phyloP scores from a whole-genome alignment of 352 stramenopile genomes.

The Pythium myriotylum region DNA sequence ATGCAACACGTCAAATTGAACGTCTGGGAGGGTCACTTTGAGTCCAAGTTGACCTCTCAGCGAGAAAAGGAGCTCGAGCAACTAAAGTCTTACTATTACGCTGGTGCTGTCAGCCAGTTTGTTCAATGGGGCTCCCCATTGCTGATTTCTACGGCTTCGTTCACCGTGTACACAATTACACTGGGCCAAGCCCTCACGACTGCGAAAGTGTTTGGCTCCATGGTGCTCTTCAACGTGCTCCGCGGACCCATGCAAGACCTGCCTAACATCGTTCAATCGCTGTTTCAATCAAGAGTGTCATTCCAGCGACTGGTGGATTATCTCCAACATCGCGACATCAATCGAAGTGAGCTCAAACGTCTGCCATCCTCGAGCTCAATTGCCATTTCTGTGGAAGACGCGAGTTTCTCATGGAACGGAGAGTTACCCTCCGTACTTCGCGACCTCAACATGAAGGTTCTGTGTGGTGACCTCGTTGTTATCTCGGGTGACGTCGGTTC shows the following conservation, averaged over 20 bases:
- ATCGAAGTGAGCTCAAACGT: background rate
- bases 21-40: constrained; percentile 16
- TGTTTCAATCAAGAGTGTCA: constrained; percentile 22
- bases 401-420: constrained; percentile 2
- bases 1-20: constrained; percentile 23
- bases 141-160: constrained; percentile 24
- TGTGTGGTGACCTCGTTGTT: constrained; percentile 30
- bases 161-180: constrained; percentile 27
- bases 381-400: background rate
- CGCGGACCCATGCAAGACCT: constrained; percentile 21
- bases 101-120: constrained; percentile 52
- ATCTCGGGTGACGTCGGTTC: constrained; percentile 28
- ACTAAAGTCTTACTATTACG: constrained; percentile 55
- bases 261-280: constrained; percentile 10
- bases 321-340: background rate
- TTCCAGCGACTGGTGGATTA: constrained; percentile 11
- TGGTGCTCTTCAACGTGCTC: constrained; percentile 28
- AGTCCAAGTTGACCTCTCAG: constrained; percentile 19
- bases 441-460: background rate
- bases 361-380: background rate
- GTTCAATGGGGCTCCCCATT: constrained; percentile 25
- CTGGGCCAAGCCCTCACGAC: constrained; percentile 20
- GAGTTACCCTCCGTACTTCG: background rate
- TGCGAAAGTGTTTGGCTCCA: constrained; percentile 30
- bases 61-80: constrained; percentile 65